Evolutionary conservation across 2,329 filamentous ascomycete genomes (phyloP).

Genomic region (Ophiostoma angusticollis): DNA sequence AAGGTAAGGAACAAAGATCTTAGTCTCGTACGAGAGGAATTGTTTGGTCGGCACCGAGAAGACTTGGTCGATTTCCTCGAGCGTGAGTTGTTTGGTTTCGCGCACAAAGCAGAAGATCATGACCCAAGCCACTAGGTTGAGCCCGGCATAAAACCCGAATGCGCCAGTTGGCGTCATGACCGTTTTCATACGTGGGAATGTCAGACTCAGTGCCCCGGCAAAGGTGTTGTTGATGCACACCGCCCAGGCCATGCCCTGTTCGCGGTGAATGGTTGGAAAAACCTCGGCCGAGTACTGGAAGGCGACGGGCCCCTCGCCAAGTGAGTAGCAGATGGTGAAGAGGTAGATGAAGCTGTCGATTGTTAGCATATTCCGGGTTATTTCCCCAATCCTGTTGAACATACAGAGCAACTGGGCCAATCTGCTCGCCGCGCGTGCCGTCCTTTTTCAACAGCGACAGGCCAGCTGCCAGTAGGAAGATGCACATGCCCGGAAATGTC

Average conservation of each 20-base stretch:
- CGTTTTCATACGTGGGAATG: slow-evolving; percentile 1
- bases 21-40: slow-evolving; percentile 45
- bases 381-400: too few species aligned
- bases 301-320: slow-evolving; percentile 50
- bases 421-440: too few species aligned
- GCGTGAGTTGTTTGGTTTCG: slow-evolving; percentile 45
- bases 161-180: slow-evolving; percentile 22
- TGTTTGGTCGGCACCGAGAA: slow-evolving; percentile 46
- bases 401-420: too few species aligned
- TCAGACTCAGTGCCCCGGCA: slow-evolving; percentile 32
- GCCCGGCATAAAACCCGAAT: slow-evolving; percentile 41
- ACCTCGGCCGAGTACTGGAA: slow-evolving; percentile 58
- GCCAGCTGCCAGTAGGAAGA: slow-evolving; percentile 45
- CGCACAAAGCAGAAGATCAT: slow-evolving; percentile 45
- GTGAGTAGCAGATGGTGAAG: slow-evolving; percentile 18
- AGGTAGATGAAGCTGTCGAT: slow-evolving; percentile 32
- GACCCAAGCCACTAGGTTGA: slow-evolving; percentile 40
- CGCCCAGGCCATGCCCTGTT: slow-evolving; percentile 56
- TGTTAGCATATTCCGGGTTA: too few species aligned
- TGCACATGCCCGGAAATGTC: slow-evolving; percentile 55
- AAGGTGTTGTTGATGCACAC: slow-evolving; percentile 54
- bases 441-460: slow-evolving; percentile 40
- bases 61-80: slow-evolving; percentile 47
- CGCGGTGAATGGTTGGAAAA: slow-evolving; percentile 56
- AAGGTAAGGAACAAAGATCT: slow-evolving; percentile 46